A percentile compares a stretch with the other conserved stretches of the same genome.
phyloP scores from a whole-genome alignment of 345 rosid species.

The Syzygium oleosum region DNA sequence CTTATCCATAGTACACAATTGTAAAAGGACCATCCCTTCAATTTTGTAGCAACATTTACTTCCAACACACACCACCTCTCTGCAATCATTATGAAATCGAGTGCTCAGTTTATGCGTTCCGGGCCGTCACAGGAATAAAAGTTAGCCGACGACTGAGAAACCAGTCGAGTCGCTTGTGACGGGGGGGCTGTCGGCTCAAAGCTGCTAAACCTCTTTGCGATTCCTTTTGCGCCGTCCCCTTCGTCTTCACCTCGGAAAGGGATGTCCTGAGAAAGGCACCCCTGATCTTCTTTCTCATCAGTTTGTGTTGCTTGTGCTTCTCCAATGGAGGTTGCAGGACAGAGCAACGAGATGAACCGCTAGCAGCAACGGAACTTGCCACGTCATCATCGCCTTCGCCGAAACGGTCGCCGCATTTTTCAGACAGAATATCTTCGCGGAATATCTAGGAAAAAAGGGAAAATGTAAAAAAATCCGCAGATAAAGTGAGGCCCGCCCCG shows the following conservation, averaged over 20 bases:
- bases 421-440: background rate
- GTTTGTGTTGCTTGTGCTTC: background rate
- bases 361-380: background rate
- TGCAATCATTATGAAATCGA: background rate
- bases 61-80: background rate
- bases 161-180: fast-evolving
- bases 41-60: background rate
- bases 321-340: background rate
- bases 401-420: background rate
- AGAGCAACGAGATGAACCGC: background rate
- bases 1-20: background rate
- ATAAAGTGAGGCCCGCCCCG: background rate
- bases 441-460: background rate
- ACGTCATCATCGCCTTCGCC: background rate
- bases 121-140: background rate
- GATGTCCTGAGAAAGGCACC: background rate
- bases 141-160: background rate
- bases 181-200: background rate
- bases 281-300: background rate
- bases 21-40: background rate
- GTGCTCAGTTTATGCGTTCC: background rate
- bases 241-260: background rate
- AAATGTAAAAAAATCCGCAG: background rate
- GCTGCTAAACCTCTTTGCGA: background rate
- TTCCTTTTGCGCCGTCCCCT: background rate